phyloP scores from a whole-genome alignment of 768 basidiomycete genomes.

The Lentinula raphanica region DNA sequence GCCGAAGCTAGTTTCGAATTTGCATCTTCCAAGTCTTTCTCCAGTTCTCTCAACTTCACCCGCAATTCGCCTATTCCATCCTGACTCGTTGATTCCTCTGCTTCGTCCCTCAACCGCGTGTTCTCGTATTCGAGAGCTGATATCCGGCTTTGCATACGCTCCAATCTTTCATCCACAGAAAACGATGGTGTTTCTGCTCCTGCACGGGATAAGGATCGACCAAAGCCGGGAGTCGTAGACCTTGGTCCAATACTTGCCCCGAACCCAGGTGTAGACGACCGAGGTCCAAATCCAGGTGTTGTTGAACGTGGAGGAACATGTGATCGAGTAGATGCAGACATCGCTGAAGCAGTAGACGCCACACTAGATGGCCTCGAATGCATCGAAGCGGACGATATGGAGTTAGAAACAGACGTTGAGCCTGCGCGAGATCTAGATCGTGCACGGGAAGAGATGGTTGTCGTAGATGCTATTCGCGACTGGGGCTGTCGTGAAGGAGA shows the following conservation, averaged over 20 bases:
- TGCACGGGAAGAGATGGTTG: conserved; percentile 1
- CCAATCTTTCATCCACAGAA: conserved; percentile 16
- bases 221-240: conserved; percentile 1
- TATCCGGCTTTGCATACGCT: conserved; percentile 44
- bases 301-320: neutral
- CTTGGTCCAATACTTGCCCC: neutral
- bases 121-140: conserved; percentile 70
- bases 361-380: conserved; percentile 5
- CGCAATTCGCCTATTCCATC: neutral
- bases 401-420: neutral
- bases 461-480: neutral
- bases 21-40: neutral
- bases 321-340: neutral
- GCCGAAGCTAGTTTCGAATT: neutral
- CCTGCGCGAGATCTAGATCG: conserved; percentile 1
- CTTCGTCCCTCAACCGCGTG: conserved; percentile 35
- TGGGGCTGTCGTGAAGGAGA: conserved; percentile 26
- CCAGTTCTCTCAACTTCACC: conserved; percentile 10
- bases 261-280: conserved; percentile 4
- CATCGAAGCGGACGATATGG: neutral
- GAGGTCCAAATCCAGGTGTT: conserved; percentile 1
- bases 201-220: neutral
- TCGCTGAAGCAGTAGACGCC: neutral
- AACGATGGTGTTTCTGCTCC: neutral
- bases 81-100: conserved; percentile 4